phyloP scores from a whole-genome alignment of 2,329 filamentous ascomycete species.

The Aspergillus nomiae region DNA sequence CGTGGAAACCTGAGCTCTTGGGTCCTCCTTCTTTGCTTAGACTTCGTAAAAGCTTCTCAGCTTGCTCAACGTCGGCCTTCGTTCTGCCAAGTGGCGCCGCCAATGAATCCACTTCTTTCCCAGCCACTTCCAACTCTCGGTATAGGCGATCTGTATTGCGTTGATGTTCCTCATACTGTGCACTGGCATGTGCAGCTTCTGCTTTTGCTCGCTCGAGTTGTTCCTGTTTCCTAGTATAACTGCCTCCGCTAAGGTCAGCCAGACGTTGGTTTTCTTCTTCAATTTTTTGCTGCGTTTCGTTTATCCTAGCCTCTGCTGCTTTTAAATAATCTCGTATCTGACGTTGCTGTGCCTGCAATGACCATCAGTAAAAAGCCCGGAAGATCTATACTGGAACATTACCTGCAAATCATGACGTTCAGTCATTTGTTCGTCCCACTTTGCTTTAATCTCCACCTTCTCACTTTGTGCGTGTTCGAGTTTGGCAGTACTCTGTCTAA shows the following conservation, averaged over 20 bases:
- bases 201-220: conserved; percentile 63
- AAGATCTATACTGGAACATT: conserved; percentile 4
- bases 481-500: conserved; percentile 47
- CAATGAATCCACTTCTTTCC: conserved; percentile 30
- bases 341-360: conserved; percentile 65
- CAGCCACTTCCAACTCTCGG: conserved; percentile 36
- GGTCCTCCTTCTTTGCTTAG: conserved; percentile 62
- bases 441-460: conserved; percentile 52
- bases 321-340: conserved; percentile 63
- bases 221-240: conserved; percentile 62
- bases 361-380: conserved; percentile 13
- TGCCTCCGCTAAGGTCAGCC: conserved; percentile 68
- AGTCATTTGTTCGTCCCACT: conserved; percentile 55
- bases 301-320: conserved; percentile 49
- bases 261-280: conserved; percentile 57
- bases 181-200: conserved; percentile 48
- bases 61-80: conserved; percentile 55
- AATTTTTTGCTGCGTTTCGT: conserved; percentile 49
- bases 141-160: conserved; percentile 37
- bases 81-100: conserved; percentile 44
- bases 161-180: conserved; percentile 45
- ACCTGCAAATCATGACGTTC: conserved; percentile 58
- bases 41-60: conserved; percentile 53
- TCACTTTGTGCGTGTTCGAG: conserved; percentile 50
- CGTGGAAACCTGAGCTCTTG: conserved; percentile 65